Base-by-base conservation (phyloP, 768 basidiomycete genomes). In the Melanogaster broomeanus region DNA sequence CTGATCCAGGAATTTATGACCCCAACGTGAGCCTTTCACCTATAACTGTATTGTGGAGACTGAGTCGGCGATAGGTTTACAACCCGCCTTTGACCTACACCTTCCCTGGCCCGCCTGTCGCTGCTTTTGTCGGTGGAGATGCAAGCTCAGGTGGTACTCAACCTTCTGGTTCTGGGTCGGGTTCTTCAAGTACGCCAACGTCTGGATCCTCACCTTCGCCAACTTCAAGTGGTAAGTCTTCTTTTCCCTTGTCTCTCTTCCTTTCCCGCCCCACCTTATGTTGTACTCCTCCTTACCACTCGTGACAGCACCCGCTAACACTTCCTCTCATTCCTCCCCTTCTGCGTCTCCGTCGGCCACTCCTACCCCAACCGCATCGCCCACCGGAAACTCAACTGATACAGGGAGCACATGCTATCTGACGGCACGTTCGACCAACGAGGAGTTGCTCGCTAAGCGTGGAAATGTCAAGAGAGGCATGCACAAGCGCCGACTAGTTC, bases 1-100 rank as follows among this genome's bases (percentile, higher is more conserved):
- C 59, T 41, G 87, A 90, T 53, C 79, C 87, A 5, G 89, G 90
- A 43, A 85, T 91, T 61, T 77, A 77, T 51, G 79, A 74, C 56
- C 74, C 77, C 13, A 60, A 71, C 38, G 79, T 78, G 58, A 56
- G 70, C 39, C 5, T 19, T 18, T 25, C 11, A 1, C 11, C 13
- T 10, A 4, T 44, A 1, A 7, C 7, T 48, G 6, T 31, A 19
- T 35, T 42, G 25, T 21, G 16, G 24, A 11, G 18, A 38, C 28
- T 48, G 53, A 61, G 8, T n/a, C n/a, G 12, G 3, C 8, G 47
- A 24, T 43, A 68, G 61, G 45, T 74, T 27, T 71, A 72, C 42
- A 51, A 69, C 49, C 63, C 70, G 2, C 63, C 62, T 6, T 21
- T 63, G 24, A 58, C 51, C 5, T 85, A 85, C 54, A 59, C 53